Evolutionary conservation across 768 basidiomycete genomes (phyloP).

Genomic region (Saitozyma podzolica): DNA sequence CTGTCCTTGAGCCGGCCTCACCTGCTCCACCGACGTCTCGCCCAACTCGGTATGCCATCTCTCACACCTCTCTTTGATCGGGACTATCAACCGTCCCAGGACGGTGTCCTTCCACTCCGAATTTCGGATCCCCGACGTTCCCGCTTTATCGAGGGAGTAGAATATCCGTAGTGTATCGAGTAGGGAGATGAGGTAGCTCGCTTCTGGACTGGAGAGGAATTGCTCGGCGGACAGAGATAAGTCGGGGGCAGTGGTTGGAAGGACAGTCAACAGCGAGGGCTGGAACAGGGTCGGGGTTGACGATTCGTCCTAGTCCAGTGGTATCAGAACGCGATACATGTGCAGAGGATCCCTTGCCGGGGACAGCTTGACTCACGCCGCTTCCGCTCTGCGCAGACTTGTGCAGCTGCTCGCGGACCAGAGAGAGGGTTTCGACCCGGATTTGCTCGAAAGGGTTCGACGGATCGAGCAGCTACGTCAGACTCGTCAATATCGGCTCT

Average conservation of each 20-base stretch:
- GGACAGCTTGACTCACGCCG: background rate
- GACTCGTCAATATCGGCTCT: conserved; percentile 5
- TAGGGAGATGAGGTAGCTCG: background rate
- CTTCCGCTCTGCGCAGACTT: background rate
- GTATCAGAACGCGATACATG: background rate
- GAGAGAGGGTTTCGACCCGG: conserved; percentile 20
- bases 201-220: background rate
- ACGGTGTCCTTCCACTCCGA: too few relatives aligned
- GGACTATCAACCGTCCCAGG: background rate
- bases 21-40: background rate
- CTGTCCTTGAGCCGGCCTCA: background rate
- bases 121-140: background rate
- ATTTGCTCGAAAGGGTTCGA: conserved; percentile 37
- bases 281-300: background rate
- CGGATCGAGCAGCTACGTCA: conserved; percentile 29
- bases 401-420: conserved; percentile 23
- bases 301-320: conserved; percentile 3
- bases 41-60: background rate
- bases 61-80: background rate
- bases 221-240: too few relatives aligned
- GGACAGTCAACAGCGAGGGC: too few relatives aligned
- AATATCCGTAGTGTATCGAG: background rate
- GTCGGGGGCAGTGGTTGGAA: too few relatives aligned
- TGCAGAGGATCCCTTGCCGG: background rate
- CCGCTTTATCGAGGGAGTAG: background rate